phyloP scores from a whole-genome alignment of 2,329 filamentous ascomycete genomes.

The Helicocarpus griseus region DNA sequence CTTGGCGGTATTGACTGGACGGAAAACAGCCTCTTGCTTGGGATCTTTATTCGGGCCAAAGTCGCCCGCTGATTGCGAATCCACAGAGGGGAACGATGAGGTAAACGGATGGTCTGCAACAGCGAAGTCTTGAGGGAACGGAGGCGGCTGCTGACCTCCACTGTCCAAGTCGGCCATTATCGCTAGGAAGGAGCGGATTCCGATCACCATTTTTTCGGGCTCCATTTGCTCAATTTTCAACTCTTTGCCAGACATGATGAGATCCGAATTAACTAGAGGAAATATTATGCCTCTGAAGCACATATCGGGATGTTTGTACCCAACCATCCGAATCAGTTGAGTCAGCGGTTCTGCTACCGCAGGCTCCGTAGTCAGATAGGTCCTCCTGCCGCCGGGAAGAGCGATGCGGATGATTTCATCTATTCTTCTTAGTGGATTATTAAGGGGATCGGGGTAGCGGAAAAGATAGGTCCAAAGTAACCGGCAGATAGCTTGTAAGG shows the following conservation, averaged over 20 bases:
- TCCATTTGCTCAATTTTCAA: slow-evolving; percentile 86
- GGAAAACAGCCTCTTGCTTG: slow-evolving; percentile 27
- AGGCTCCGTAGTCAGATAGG: slow-evolving; percentile 71
- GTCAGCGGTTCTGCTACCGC: slow-evolving; percentile 83
- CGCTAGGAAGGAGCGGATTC: slow-evolving; percentile 84
- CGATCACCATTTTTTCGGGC: slow-evolving; percentile 94
- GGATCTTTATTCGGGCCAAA: slow-evolving; percentile 34
- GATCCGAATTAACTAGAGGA: slow-evolving; percentile 82
- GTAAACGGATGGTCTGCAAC: slow-evolving; percentile 15
- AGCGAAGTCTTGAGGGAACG: slow-evolving; percentile 62
- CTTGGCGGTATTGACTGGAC: slow-evolving; percentile 48
- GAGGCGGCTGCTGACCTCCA: slow-evolving; percentile 63
- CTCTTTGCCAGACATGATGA: slow-evolving; percentile 69
- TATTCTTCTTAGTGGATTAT: slow-evolving; percentile 63
- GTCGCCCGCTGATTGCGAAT: slow-evolving; percentile 5
- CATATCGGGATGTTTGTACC: slow-evolving; percentile 85
- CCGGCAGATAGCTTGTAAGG: slow-evolving; percentile 80
- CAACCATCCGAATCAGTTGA: slow-evolving; percentile 88
- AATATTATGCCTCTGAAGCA: slow-evolving; percentile 93
- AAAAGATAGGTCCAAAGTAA: slow-evolving; percentile 93
- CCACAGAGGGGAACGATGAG: slow-evolving; percentile 5
- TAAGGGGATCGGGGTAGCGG: slow-evolving; percentile 62
- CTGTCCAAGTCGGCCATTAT: slow-evolving; percentile 91
- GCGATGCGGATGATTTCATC: slow-evolving; percentile 84
- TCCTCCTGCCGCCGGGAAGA: slow-evolving; percentile 68